Evolutionary conservation across 2,329 filamentous ascomycete species (phyloP).

Genomic region (Cryphonectria carpinicola): DNA sequence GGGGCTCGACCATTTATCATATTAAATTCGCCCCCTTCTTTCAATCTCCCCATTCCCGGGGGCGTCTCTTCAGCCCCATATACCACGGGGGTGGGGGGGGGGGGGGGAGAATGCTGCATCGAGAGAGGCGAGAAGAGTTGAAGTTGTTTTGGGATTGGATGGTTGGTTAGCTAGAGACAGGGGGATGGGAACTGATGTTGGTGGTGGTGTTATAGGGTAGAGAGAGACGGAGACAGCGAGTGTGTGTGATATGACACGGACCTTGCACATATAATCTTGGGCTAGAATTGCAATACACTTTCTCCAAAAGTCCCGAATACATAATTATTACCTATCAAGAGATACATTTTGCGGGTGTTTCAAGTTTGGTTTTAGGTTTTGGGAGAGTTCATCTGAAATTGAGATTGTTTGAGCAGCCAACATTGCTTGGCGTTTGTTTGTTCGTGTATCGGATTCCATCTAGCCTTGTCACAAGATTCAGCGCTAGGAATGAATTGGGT

Average conservation of each 20-base stretch:
- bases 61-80: conserved; percentile 5
- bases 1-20: neutral
- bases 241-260: conserved; percentile 20
- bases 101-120: neutral
- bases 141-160: neutral
- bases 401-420: neutral
- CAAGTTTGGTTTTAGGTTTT: neutral
- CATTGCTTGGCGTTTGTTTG: neutral
- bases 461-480: neutral
- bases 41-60: neutral
- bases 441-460: neutral
- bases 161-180: conserved; percentile 13
- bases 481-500: neutral
- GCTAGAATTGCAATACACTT: conserved; percentile 29
- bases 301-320: conserved; percentile 13
- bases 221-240: conserved; percentile 3
- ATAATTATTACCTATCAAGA: neutral
- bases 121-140: neutral
- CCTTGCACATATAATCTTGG: conserved; percentile 30
- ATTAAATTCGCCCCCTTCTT: neutral
- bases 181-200: neutral
- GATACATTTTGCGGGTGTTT: neutral
- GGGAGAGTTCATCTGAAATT: neutral
- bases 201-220: neutral
- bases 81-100: conserved; percentile 22